A percentile compares a stretch with the other conserved stretches of the same genome.
Evolutionary conservation across 441 rosid genomes (phyloP).

Genomic region (Croton setiger): DNA sequence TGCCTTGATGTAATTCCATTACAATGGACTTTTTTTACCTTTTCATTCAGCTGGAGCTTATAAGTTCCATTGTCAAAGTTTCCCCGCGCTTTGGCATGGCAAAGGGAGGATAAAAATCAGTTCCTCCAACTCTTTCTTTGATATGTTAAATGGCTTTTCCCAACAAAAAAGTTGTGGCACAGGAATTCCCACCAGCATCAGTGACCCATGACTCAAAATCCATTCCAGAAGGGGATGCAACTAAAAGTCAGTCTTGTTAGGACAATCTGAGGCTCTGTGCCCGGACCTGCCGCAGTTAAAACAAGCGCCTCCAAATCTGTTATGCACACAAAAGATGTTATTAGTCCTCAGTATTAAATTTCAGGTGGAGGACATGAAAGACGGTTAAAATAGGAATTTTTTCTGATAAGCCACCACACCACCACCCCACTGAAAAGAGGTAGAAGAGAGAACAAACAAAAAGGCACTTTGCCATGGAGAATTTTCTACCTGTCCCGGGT

Average conservation of each 20-base stretch:
- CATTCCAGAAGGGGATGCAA: neutral
- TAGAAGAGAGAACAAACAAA: too few relatives aligned
- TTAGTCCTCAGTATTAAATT: constrained; percentile 14
- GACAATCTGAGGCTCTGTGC: constrained; percentile 93
- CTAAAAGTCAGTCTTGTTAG: constrained; percentile 40
- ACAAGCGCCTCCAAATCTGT: constrained; percentile 87
- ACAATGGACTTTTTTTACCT: neutral
- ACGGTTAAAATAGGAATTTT: too few relatives aligned
- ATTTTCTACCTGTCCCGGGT: constrained; percentile 51
- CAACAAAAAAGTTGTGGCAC: constrained; percentile 14
- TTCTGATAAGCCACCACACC: too few relatives aligned
- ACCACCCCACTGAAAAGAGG: too few relatives aligned
- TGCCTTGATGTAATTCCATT: too few relatives aligned
- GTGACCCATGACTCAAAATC: neutral
- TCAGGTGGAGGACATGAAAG: too few relatives aligned
- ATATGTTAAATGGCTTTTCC: neutral
- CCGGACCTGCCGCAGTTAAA: constrained; percentile 81
- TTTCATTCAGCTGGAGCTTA: neutral
- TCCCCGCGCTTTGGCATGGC: neutral
- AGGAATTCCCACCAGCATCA: constrained; percentile 9
- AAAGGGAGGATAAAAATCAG: neutral
- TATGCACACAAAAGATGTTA: constrained; percentile 7
- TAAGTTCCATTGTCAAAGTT: neutral
- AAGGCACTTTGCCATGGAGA: constrained; percentile 2
- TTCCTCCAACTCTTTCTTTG: constrained; percentile 13